phyloP scores from a whole-genome alignment of 2,329 filamentous ascomycete genomes.

The Pochonia chlamydosporia region DNA sequence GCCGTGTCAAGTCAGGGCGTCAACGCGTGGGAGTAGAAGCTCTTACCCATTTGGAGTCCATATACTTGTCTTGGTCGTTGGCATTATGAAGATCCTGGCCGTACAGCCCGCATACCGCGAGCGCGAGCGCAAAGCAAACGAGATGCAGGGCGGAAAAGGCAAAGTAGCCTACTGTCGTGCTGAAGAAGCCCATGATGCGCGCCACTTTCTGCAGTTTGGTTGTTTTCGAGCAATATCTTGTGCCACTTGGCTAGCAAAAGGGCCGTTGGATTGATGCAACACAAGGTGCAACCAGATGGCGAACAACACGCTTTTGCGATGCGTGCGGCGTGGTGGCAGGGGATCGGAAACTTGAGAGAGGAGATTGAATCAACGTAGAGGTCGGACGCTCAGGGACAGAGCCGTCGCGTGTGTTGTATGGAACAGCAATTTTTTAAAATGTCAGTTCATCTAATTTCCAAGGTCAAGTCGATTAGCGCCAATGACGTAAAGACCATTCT shows the following conservation, averaged over 20 bases:
- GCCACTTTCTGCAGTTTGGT: too few relatives aligned
- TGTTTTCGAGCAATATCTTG: too few relatives aligned
- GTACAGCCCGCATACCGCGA: conserved; percentile 76
- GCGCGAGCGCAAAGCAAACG: conserved; percentile 68
- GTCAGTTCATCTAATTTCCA: conserved; percentile 7
- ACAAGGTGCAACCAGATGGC: too few relatives aligned
- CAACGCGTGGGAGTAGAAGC: conserved; percentile 8
- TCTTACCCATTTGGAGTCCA: conserved; percentile 67
- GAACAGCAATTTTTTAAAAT: too few relatives aligned
- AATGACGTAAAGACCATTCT: not conserved
- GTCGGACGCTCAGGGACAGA: not conserved
- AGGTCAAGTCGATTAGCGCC: conserved; percentile 1
- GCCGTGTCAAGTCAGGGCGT: not conserved
- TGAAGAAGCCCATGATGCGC: conserved; percentile 39
- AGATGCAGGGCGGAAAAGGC: conserved; percentile 62
- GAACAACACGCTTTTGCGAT: not conserved
- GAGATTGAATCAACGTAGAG: not conserved
- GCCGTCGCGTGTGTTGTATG: too few relatives aligned
- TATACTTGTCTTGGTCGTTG: conserved; percentile 39
- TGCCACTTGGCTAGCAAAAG: too few relatives aligned
- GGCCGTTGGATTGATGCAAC: not conserved
- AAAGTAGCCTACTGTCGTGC: conserved; percentile 42
- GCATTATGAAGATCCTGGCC: conserved; percentile 59
- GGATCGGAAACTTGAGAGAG: not conserved
- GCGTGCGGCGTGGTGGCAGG: too few relatives aligned